These are phyloP conservation scores for Aspergillus quadrilineatus DNA, from an alignment of 2,329 filamentous ascomycete species.

Conservation along the genomic window DNA sequence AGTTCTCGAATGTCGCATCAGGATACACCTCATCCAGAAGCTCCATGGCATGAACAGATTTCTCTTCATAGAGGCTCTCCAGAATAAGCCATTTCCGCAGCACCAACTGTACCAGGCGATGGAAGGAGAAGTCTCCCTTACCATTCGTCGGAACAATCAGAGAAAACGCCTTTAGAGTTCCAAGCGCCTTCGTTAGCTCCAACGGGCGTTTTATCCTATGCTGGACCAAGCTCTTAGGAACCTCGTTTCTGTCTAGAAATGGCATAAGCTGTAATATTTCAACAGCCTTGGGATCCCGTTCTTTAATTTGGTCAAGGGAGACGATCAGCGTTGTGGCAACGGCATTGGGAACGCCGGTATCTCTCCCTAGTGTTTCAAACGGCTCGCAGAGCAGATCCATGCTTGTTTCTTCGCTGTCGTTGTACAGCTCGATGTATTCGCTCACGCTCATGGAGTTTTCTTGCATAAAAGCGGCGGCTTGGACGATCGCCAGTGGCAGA, in stretches of 20 bases:
- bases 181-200: slow-evolving; percentile 12
- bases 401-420: slow-evolving; percentile 14
- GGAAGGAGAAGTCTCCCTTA: slow-evolving; percentile 12
- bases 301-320: slow-evolving; percentile 16
- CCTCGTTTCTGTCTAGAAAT: slow-evolving; percentile 13
- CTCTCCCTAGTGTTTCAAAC: slow-evolving; percentile 15
- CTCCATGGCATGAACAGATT: slow-evolving; percentile 14
- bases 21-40: slow-evolving; percentile 11
- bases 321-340: slow-evolving; percentile 16
- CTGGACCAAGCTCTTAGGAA: slow-evolving; percentile 12
- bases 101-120: slow-evolving; percentile 15
- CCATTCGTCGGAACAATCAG: slow-evolving; percentile 8
- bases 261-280: slow-evolving; percentile 12
- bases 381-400: slow-evolving; percentile 17
- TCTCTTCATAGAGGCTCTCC: slow-evolving; percentile 6
- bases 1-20: slow-evolving; percentile 12
- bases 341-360: slow-evolving; percentile 13
- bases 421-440: slow-evolving; percentile 18
- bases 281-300: slow-evolving; percentile 7
- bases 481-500: slow-evolving; percentile 13
- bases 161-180: slow-evolving; percentile 16
- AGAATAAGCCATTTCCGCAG: slow-evolving; percentile 18
- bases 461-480: slow-evolving; percentile 17
- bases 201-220: slow-evolving; percentile 3
- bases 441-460: slow-evolving; percentile 12